Conservation (phyloP, 768 basidiomycete species). For the Suillus plorans region DNA sequence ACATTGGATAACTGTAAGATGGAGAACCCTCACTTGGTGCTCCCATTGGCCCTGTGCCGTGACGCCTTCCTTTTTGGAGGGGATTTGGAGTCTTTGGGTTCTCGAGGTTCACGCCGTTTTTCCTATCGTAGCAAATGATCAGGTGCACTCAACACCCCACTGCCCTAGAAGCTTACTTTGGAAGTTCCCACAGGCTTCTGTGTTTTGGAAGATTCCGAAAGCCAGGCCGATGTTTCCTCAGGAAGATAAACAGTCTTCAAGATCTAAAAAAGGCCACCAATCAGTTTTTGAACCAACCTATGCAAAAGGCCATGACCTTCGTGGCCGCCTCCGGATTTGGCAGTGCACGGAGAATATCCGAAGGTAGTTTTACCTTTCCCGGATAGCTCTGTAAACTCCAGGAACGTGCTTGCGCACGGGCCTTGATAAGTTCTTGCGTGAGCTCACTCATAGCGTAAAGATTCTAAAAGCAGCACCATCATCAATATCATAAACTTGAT, state of each 20-base stretch:
- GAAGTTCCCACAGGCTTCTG: conserved; percentile 33
- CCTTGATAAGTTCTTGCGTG: conserved; percentile 82
- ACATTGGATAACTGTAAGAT: neutral
- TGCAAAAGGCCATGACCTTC: conserved; percentile 41
- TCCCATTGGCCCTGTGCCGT: conserved; percentile 27
- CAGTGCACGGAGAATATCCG: conserved; percentile 77
- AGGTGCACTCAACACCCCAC: neutral
- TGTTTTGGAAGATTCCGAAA: conserved; percentile 46
- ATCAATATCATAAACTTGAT: neutral
- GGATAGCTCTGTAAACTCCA: conserved; percentile 84
- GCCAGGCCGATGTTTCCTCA: conserved; percentile 55
- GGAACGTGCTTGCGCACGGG: conserved; percentile 54
- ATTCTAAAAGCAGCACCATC: conserved; percentile 49
- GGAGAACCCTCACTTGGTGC: conserved; percentile 21
- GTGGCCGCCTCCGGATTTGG: conserved; percentile 64
- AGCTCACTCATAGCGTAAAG: conserved; percentile 87
- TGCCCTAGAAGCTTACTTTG: conserved; percentile 24
- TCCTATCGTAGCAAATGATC: conserved; percentile 28
- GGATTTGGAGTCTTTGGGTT: conserved; percentile 52
- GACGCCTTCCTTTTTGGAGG: conserved; percentile 57
- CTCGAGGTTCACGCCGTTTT: conserved; percentile 33
- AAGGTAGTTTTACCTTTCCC: conserved; percentile 74
- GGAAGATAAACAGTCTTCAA: conserved; percentile 67
- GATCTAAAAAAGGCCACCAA: conserved; percentile 44
- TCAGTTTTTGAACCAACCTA: conserved; percentile 1